Conservation (phyloP, 2,329 filamentous ascomycete genomes). For the Paramyrothecium sp. region DNA sequence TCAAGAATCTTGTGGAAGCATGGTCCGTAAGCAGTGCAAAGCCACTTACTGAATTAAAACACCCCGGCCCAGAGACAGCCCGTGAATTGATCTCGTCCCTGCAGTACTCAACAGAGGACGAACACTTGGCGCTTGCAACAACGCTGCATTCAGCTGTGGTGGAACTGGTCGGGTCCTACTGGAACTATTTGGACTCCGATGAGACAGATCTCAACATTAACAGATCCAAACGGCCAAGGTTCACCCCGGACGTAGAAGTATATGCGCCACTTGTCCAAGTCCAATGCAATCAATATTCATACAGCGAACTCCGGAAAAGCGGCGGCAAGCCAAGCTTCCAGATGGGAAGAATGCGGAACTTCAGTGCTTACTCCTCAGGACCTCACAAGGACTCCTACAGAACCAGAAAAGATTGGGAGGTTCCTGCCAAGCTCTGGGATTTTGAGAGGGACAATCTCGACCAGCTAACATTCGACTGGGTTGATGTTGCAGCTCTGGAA, state of each 20-base stretch:
- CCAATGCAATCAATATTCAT: background rate
- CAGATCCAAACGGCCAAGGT: background rate
- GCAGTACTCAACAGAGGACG: background rate
- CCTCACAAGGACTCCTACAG: background rate
- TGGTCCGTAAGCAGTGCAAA: background rate
- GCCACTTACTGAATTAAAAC: background rate
- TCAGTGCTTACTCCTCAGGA: background rate
- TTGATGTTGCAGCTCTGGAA: background rate
- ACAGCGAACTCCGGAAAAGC: background rate
- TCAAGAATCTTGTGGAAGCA: background rate
- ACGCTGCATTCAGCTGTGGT: conserved; percentile 1
- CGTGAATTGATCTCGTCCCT: background rate
- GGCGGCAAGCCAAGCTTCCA: background rate
- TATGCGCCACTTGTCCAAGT: background rate
- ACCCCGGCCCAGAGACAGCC: background rate
- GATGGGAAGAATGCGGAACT: conserved; percentile 1
- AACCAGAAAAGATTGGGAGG: background rate
- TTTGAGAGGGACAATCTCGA: background rate
- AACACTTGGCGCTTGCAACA: background rate
- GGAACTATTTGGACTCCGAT: background rate
- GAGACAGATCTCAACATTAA: background rate
- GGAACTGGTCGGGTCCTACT: background rate
- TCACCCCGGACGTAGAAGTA: background rate
- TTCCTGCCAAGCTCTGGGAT: background rate
- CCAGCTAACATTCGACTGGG: background rate